Evolutionary conservation across 805 yeast species (phyloP).

Genomic region (Monosporozyma solicola): DNA sequence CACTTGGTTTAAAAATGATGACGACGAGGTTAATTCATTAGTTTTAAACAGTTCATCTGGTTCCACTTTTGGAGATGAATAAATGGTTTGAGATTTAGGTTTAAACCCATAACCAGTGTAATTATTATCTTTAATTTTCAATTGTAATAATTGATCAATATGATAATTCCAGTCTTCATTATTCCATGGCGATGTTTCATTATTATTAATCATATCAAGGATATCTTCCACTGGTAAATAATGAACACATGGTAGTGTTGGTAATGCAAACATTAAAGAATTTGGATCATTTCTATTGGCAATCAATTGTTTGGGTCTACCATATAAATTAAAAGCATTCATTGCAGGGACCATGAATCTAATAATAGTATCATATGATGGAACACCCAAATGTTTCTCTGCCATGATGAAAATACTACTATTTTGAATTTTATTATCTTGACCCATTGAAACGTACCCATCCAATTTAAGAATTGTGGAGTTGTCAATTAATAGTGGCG

Average conservation of each 20-base stretch:
- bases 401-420: constrained; percentile 51
- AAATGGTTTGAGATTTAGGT: constrained; percentile 53
- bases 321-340: constrained; percentile 63
- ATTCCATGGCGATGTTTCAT: constrained; percentile 42
- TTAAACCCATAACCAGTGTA: constrained; percentile 71
- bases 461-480: constrained; percentile 84
- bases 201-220: constrained; percentile 30
- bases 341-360: constrained; percentile 59
- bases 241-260: constrained; percentile 60
- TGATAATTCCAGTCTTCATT: constrained; percentile 48
- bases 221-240: constrained; percentile 54
- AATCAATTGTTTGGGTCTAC: constrained; percentile 56
- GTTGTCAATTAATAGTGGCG: constrained; percentile 69
- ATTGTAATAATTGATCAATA: constrained; percentile 46
- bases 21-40: constrained; percentile 1
- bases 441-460: constrained; percentile 56
- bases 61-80: constrained; percentile 39
- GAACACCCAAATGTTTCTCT: constrained; percentile 61
- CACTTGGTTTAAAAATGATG: neutral
- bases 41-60: constrained; percentile 28
- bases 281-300: constrained; percentile 46
- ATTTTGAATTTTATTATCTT: constrained; percentile 39
- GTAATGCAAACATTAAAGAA: constrained; percentile 62
- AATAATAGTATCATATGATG: constrained; percentile 63
- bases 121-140: constrained; percentile 43